Evolutionary conservation across 495 filamentous ascomycete species (phyloP).

Genomic region (Bacidia rubella): DNA sequence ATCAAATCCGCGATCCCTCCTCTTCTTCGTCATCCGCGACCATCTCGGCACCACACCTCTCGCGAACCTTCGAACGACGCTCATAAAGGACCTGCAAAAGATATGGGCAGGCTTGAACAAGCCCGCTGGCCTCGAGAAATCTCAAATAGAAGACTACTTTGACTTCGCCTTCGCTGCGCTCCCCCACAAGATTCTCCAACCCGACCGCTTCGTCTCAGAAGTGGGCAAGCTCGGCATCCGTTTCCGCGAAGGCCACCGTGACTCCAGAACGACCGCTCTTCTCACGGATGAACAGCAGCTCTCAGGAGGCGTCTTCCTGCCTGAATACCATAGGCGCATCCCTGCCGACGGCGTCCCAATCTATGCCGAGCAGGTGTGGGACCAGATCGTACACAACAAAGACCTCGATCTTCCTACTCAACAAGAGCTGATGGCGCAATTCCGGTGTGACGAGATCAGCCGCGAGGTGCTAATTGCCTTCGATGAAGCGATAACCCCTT

Average conservation of each 20-base stretch:
- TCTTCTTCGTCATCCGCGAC: conserved; percentile 98
- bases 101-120: conserved; percentile 91
- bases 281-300: conserved; percentile 52
- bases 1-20: conserved; percentile 75
- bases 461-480: conserved; percentile 74
- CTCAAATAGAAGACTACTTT: conserved; percentile 89
- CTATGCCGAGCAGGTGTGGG: conserved; percentile 90
- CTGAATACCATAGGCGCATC: conserved; percentile 90
- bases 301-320: conserved; percentile 69
- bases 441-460: conserved; percentile 91
- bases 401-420: conserved; percentile 93
- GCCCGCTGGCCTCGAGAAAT: conserved; percentile 73
- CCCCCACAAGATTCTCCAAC: conserved; percentile 91
- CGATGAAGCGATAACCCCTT: conserved; percentile 64
- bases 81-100: conserved; percentile 76
- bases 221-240: conserved; percentile 64
- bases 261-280: conserved; percentile 38
- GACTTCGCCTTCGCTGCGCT: conserved; percentile 94
- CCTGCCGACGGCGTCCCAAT: conserved; percentile 89
- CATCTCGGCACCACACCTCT: conserved; percentile 86
- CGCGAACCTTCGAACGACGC: conserved; percentile 71
- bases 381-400: conserved; percentile 97
- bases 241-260: conserved; percentile 67
- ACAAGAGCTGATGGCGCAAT: conserved; percentile 92
- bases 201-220: conserved; percentile 77